These are phyloP conservation scores for Solanum piurae DNA, from an alignment of 257 asterid species.

Conservation along the genomic window DNA sequence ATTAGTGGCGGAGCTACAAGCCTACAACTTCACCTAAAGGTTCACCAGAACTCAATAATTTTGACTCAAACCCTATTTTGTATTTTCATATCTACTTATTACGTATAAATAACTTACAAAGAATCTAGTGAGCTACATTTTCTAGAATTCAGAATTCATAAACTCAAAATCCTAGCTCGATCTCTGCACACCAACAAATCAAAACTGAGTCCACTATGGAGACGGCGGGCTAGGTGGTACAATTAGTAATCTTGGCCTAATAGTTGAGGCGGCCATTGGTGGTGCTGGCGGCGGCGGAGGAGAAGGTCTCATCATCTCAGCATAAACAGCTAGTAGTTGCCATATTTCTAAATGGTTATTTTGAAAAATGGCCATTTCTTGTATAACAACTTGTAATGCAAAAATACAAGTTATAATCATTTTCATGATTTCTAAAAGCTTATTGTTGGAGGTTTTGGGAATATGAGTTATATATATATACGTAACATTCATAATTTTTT, in stretches of 20 bases:
- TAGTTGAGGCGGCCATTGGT: background rate
- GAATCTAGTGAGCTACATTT: background rate
- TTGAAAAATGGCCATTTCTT: background rate
- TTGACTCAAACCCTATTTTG: too few relatives aligned
- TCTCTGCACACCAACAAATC: background rate
- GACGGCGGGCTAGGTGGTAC: background rate
- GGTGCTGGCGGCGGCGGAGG: background rate
- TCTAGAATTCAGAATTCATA: too few relatives aligned
- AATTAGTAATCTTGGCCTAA: background rate
- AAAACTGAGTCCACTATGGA: background rate
- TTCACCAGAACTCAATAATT: background rate
- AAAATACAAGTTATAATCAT: background rate
- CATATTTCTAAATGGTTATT: background rate
- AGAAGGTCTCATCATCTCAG: background rate
- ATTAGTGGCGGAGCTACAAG: background rate
- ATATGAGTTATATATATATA: background rate
- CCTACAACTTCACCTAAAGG: fast-evolving
- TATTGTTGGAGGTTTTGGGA: background rate
- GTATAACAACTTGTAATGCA: background rate
- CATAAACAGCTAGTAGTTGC: background rate
- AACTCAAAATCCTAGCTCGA: too few relatives aligned
- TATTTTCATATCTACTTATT: too few relatives aligned
- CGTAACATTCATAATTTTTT: background rate
- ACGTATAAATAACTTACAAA: too few relatives aligned
- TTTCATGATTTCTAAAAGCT: background rate